These are phyloP conservation scores for Acidiella bohemica DNA, from an alignment of 495 filamentous ascomycete species.

Conservation along the genomic window DNA sequence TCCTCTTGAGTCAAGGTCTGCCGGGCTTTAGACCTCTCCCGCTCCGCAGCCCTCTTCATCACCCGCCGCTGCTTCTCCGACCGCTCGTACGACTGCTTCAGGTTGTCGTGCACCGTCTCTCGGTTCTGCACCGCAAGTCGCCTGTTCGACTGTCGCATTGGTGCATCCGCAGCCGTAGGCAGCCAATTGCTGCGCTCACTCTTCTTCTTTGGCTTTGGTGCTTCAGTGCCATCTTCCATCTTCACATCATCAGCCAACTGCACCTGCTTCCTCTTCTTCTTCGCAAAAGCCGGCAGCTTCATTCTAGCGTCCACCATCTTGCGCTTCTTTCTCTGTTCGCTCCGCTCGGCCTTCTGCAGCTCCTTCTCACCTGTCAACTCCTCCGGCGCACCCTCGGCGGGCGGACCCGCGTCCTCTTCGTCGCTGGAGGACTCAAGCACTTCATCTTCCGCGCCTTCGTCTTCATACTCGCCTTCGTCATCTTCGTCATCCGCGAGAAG, in stretches of 20 bases:
- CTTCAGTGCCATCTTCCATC: slow-evolving; percentile 35
- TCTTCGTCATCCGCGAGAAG: slow-evolving; percentile 16
- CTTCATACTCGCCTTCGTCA: slow-evolving; percentile 16
- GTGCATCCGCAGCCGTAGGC: slow-evolving; percentile 62
- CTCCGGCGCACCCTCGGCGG: slow-evolving; percentile 32
- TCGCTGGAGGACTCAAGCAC: slow-evolving; percentile 61
- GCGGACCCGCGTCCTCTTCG: slow-evolving; percentile 43
- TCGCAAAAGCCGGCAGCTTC: slow-evolving; percentile 37
- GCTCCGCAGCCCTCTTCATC: slow-evolving; percentile 78
- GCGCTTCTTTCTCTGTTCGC: slow-evolving; percentile 52
- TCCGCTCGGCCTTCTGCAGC: slow-evolving; percentile 33
- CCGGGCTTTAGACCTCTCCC: slow-evolving; percentile 58
- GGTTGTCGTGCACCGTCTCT: slow-evolving; percentile 63
- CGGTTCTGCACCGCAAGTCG: slow-evolving; percentile 74
- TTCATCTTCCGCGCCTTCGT: slow-evolving; percentile 16
- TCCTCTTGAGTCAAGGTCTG: slow-evolving; percentile 75
- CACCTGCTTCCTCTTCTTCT: slow-evolving; percentile 42
- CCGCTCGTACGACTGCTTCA: slow-evolving; percentile 71
- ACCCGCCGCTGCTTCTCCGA: slow-evolving; percentile 62
- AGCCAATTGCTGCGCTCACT: slow-evolving; percentile 85
- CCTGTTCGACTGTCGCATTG: slow-evolving; percentile 69
- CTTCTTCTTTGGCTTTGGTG: slow-evolving; percentile 70
- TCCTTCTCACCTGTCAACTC: slow-evolving; percentile 39
- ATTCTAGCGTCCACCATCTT: slow-evolving; percentile 47
- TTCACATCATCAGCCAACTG: slow-evolving; percentile 53